phyloP scores from a whole-genome alignment of 352 stramenopile species.

The Pythium oligandrum region DNA sequence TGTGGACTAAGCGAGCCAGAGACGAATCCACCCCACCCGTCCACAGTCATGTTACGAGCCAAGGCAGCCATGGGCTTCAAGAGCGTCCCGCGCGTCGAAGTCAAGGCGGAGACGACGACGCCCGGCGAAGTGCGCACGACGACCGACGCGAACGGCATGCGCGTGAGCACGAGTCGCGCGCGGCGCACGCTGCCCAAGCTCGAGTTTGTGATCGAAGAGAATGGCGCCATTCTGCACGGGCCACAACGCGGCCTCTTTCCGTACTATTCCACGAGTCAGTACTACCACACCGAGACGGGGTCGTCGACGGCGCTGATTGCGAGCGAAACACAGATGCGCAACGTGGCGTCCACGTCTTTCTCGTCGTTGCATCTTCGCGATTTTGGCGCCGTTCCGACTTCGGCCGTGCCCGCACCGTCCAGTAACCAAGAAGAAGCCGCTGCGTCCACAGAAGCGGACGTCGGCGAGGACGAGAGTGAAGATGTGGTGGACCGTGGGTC shows the following conservation, averaged over 20 bases:
- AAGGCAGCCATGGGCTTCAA: slow-evolving; percentile 80
- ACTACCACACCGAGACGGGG: slow-evolving; percentile 2
- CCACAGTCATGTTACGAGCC: slow-evolving; percentile 45
- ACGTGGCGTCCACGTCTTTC: slow-evolving; percentile 1
- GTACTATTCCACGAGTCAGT: slow-evolving; percentile 18
- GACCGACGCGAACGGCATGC: slow-evolving; percentile 58
- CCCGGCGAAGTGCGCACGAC: slow-evolving; percentile 67
- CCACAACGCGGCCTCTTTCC: slow-evolving; percentile 55
- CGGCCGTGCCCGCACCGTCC: neutral
- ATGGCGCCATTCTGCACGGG: slow-evolving; percentile 71
- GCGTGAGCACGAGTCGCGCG: slow-evolving; percentile 51
- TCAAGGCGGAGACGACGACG: slow-evolving; percentile 86
- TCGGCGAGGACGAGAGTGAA: neutral
- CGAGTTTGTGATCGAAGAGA: slow-evolving; percentile 82
- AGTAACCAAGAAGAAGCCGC: neutral
- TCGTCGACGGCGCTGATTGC: neutral
- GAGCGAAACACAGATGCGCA: slow-evolving; percentile 1
- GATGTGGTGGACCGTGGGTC: neutral
- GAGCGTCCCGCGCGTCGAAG: slow-evolving; percentile 70
- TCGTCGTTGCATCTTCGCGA: slow-evolving; percentile 11
- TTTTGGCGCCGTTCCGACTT: slow-evolving; percentile 2
- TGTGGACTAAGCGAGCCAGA: neutral
- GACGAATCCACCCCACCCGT: slow-evolving; percentile 1
- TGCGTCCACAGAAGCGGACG: slow-evolving; percentile 1
- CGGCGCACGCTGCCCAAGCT: slow-evolving; percentile 76